Base-by-base conservation (phyloP, 1,139 yeast species). In the Debaryomyces subglobosus region DNA sequence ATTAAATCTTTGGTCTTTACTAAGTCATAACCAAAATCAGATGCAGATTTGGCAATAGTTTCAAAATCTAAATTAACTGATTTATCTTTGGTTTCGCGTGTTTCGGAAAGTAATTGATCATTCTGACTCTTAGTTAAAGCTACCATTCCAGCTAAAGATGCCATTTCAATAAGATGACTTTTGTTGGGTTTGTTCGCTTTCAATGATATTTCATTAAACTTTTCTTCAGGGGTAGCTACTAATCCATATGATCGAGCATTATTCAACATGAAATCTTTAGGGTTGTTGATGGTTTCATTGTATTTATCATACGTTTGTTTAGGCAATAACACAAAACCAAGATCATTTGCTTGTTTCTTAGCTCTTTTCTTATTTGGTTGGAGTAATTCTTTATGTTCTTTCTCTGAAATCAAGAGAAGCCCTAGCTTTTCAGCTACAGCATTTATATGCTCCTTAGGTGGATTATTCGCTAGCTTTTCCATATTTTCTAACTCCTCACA, bases 371-470 rank as follows among this genome's bases (percentile, higher is more conserved):
- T 49, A 5, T 60, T 46, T 15, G 42, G 39, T 9, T 52, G 27
- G 5, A 57, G 38, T 23, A 67, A 50, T 1, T 53, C 51, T 7
- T 53, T 49, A 40, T 64, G 61, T 3, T 61, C 65, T 4, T 55
- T 58, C 9, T 57, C 53, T 4, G 74, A 61, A 42, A 77, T 53
- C 8, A 76, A 64, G 13, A 66, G 64, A 34, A 73, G 56, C 5
- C 72, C 74, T 20, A 63, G 62, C 15, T 63, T 51, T 42, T 60
- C 62, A 1, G 78, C 78, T 44, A 64, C 64, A 20, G 62, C 67
- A 42, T 63, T 65, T 27, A 74, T 56, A 42, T 70, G 72, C 36
- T 69, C 73, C 37, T 66, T 56, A 1, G 72, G 57, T n/a, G 78
- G 78, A 5, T 68, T 53, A 8, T 66, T 52, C 16, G 63, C 61